Evolutionary conservation across 768 basidiomycete genomes (phyloP), one percentile per base, ranked within the genome.

Genomic region (Termitomyces sp.): DNA sequence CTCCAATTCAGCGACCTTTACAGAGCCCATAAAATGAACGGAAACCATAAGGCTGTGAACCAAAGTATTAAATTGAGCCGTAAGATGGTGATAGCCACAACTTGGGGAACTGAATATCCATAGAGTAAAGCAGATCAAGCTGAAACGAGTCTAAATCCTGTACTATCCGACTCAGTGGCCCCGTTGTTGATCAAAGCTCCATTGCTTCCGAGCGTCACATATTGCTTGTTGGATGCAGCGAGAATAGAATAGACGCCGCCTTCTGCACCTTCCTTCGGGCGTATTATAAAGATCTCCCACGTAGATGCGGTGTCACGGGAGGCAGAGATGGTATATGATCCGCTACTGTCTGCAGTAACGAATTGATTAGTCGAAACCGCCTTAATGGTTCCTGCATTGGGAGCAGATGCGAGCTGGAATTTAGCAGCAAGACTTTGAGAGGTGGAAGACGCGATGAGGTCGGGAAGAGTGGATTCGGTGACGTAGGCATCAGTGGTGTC

Each of bases 291-390:
- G 11, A 60, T 58, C 62, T 75, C 75, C 71, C 70, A 76, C 1
- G 72, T 53, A 18, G 65, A 69, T 9, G 74, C 65, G 9, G 61
- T 63, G 28, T 60, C 58, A 8, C 74, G 70, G 22, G 71, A 70
- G 3, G 75, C 72, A 24, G 67, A 61, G 33, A 76, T 49, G 0
- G 70, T 65, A n/a, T 55, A 66, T 4, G 61, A 67, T n/a, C 68
- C 75, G n/a, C 68, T 66, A 48, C 38, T 66, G 51, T 76, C 75
- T 4, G 72, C 75, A 7, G 75, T 75, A 38, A 75, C 73, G 40
- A 65, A 75, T 46, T 71, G 66, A 22, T 57, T 65, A 18, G 48
- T 72, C 4, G 61, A 66, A 22, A 66, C 51, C 38, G 67, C 67
- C 42, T 65, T 64, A 57, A 75, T 73, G 1, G 69, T 71, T 18